Evolutionary conservation across 768 basidiomycete genomes (phyloP), one percentile per base, ranked within the genome.

Genomic region (Leccinum barrowsii): DNA sequence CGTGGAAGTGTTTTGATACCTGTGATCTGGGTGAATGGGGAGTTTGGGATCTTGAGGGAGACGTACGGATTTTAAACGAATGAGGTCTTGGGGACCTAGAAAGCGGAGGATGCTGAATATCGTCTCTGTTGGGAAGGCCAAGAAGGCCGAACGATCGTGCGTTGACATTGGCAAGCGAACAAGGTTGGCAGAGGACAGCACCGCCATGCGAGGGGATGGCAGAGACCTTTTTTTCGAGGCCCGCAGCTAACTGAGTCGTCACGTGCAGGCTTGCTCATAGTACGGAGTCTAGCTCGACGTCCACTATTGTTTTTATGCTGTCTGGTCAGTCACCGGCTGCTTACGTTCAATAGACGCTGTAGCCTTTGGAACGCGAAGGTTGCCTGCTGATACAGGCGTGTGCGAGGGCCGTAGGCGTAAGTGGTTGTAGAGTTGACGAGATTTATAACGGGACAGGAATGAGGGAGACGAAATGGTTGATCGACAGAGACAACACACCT

Each of bases 361-460:
- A 94, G 78, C 2, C 84, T 81, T 63, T 86, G 83, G 61, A 80
- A 81, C 0, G 90, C 80, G 50, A 84, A 83, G 4, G 73, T 71
- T 3, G 88, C 84, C 63, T 95, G 94, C 21, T 85, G 74, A 71
- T 92, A 97, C 1, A 86, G 89, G 64, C 81, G 85, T 1, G 90
- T 87, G 7, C 85, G 81, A 21, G 88, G 74, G 65, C 94, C 86
- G 64, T 95, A 95, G 7, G 76, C 68, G 66, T 92, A 87, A 2
- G 82, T 72, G 0, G 87, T 87, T 1, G 87, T 85, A 7, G 88
- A 89, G 72, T 93, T 85, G 44, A 94, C 87, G 49, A 92, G 77
- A 50, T 75, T 76, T 58, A 79, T 76, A 1, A 78, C 85, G 85
- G 58, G 21, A 26, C 1, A 26, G 22, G 2, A 19, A 49, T 69